Conservation (phyloP, 2,329 filamentous ascomycete genomes). For the Aspergillus ruber region DNA sequence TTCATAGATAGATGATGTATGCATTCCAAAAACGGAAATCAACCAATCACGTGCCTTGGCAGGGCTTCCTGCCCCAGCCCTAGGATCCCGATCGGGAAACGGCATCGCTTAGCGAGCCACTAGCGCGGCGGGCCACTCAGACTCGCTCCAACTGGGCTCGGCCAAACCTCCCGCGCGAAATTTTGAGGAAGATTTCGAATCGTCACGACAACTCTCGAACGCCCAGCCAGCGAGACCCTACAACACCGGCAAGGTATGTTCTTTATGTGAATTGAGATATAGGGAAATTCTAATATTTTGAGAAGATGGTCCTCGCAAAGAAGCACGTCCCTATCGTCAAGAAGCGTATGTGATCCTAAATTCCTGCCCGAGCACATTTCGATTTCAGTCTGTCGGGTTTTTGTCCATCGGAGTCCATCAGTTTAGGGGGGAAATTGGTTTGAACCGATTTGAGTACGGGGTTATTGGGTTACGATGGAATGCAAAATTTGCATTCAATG, state of each 20-base stretch:
- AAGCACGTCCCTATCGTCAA: slow-evolving; percentile 99
- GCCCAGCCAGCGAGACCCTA: slow-evolving; percentile 38
- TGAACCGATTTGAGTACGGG: too few relatives aligned
- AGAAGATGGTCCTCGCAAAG: slow-evolving; percentile 93
- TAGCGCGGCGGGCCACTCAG: slow-evolving; percentile 28
- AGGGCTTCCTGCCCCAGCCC: slow-evolving; percentile 13
- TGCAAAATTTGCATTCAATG: slow-evolving; percentile 5
- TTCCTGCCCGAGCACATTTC: background rate
- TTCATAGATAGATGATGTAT: slow-evolving; percentile 3
- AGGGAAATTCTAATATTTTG: slow-evolving; percentile 5
- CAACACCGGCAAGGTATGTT: slow-evolving; percentile 40
- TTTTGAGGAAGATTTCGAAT: slow-evolving; percentile 34
- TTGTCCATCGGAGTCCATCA: too few relatives aligned
- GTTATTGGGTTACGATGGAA: too few relatives aligned
- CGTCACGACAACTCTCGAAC: slow-evolving; percentile 37
- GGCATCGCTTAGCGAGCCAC: slow-evolving; percentile 28
- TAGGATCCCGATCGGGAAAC: slow-evolving; percentile 19
- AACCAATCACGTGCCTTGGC: slow-evolving; percentile 5
- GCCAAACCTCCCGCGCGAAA: slow-evolving; percentile 32
- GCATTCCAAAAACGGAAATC: too few relatives aligned
- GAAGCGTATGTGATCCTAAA: slow-evolving; percentile 74
- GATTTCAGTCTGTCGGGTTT: background rate
- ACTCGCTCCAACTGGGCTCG: slow-evolving; percentile 15
- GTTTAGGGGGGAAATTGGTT: too few relatives aligned
- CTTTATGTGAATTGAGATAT: background rate